phyloP scores from a whole-genome alignment of 2,329 filamentous ascomycete species.

The Calonectria henricotiae region DNA sequence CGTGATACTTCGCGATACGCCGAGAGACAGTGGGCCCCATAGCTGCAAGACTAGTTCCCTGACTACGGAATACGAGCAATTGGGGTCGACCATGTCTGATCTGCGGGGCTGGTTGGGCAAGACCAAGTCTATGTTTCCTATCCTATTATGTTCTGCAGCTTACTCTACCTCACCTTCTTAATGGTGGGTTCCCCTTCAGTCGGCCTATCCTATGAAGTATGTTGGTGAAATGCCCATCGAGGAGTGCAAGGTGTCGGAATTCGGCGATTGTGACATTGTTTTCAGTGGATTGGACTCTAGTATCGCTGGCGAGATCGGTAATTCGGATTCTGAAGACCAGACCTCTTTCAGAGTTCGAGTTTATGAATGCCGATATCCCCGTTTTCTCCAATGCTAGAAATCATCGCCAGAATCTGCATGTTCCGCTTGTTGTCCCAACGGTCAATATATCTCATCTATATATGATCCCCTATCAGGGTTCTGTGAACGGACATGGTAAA shows the following conservation, averaged over 20 bases:
- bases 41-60: too few species aligned
- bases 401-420: constrained; percentile 90
- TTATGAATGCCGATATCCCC: constrained; percentile 88
- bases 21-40: too few species aligned
- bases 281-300: constrained; percentile 95
- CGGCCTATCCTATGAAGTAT: constrained; percentile 84
- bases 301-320: constrained; percentile 92
- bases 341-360: constrained; percentile 82
- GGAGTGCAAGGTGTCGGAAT: constrained; percentile 86
- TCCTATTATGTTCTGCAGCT: too few species aligned
- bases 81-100: too few species aligned
- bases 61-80: too few species aligned
- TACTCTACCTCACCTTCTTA: too few species aligned
- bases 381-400: constrained; percentile 99
- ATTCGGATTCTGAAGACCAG: constrained; percentile 47
- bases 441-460: constrained; percentile 92
- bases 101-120: too few species aligned
- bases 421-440: constrained; percentile 95
- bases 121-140: too few species aligned
- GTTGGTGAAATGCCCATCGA: constrained; percentile 87
- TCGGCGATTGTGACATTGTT: constrained; percentile 90
- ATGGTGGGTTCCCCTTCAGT: constrained; percentile 71
- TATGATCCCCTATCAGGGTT: constrained; percentile 88
- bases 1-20: too few species aligned
- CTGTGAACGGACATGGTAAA: constrained; percentile 80